A percentile compares a stretch with the other conserved stretches of the same genome.
Conservation (phyloP, 345 rosid genomes). For the Cardamine chenopodiifolia region DNA sequence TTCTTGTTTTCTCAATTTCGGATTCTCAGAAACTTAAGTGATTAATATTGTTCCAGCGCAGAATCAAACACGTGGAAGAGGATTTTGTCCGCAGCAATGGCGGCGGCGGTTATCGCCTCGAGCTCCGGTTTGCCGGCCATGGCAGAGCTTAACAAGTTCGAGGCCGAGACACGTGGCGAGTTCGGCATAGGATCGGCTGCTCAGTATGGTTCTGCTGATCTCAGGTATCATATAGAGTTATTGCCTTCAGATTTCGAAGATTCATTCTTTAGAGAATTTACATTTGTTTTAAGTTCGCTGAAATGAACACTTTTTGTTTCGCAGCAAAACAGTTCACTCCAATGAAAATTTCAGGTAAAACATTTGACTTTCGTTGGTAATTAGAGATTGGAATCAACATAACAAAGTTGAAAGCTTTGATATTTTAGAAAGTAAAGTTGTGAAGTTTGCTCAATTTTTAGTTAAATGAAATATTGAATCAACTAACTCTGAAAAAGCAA, state of each 20-base stretch:
- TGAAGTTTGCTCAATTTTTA: neutral
- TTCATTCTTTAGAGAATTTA: neutral
- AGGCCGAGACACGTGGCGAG: slow-evolving; percentile 85
- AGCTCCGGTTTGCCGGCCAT: slow-evolving; percentile 57
- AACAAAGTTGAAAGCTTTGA: too few relatives aligned
- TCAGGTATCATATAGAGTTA: slow-evolving; percentile 49
- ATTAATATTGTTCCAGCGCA: slow-evolving; percentile 7
- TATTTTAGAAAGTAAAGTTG: neutral
- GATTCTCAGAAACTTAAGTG: neutral
- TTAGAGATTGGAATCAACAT: too few relatives aligned
- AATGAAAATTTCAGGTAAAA: slow-evolving; percentile 79
- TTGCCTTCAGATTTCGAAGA: neutral
- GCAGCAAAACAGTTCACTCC: slow-evolving; percentile 85
- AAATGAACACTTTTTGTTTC: slow-evolving; percentile 13
- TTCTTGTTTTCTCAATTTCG: neutral
- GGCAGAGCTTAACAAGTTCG: slow-evolving; percentile 87
- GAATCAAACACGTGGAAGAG: slow-evolving; percentile 56
- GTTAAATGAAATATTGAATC: neutral
- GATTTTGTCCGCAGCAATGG: slow-evolving; percentile 62
- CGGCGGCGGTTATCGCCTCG: slow-evolving; percentile 59
- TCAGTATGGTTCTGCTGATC: slow-evolving; percentile 87
- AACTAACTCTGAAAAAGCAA: slow-evolving; percentile 22
- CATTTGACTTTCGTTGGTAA: too few relatives aligned
- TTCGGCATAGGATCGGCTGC: slow-evolving; percentile 94
- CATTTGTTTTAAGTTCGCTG: slow-evolving; percentile 17